Evolutionary conservation across 768 basidiomycete genomes (phyloP).

Genomic region (Lentinula detonsa): DNA sequence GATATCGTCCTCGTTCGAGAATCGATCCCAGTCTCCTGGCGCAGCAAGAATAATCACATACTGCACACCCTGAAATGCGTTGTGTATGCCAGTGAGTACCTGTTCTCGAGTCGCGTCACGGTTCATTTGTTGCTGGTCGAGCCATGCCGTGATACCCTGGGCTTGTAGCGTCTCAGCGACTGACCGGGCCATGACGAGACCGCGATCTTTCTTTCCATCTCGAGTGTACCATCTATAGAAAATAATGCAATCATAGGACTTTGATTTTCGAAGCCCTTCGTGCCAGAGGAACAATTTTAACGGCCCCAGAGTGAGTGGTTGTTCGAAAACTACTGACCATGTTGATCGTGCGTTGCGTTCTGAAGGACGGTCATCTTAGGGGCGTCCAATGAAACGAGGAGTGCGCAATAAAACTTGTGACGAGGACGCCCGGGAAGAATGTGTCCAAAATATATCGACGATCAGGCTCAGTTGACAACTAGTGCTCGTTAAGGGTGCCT

Average conservation of each 20-base stretch:
- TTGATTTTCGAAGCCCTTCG: neutral
- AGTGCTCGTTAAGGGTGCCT: too few species aligned
- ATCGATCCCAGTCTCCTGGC: neutral
- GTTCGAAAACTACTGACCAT: neutral
- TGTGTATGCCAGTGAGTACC: neutral
- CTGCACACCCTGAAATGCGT: neutral
- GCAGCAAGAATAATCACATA: neutral
- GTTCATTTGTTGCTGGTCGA: neutral
- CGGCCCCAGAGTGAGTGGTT: neutral
- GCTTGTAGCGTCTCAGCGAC: neutral
- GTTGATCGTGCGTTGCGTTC: neutral
- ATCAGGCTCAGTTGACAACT: too few species aligned
- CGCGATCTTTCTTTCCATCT: neutral
- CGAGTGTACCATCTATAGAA: neutral
- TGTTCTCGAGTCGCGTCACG: neutral
- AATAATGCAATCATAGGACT: neutral
- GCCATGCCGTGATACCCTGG: neutral
- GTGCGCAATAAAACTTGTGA: neutral
- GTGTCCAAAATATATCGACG: too few species aligned
- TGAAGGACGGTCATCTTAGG: neutral
- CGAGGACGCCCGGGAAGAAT: too few species aligned
- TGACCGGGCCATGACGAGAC: neutral
- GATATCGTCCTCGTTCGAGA: neutral
- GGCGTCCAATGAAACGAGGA: neutral
- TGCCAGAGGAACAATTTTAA: too few species aligned